phyloP scores from a whole-genome alignment of 2,329 filamentous ascomycete genomes.

The Plectosphaerella plurivora region DNA sequence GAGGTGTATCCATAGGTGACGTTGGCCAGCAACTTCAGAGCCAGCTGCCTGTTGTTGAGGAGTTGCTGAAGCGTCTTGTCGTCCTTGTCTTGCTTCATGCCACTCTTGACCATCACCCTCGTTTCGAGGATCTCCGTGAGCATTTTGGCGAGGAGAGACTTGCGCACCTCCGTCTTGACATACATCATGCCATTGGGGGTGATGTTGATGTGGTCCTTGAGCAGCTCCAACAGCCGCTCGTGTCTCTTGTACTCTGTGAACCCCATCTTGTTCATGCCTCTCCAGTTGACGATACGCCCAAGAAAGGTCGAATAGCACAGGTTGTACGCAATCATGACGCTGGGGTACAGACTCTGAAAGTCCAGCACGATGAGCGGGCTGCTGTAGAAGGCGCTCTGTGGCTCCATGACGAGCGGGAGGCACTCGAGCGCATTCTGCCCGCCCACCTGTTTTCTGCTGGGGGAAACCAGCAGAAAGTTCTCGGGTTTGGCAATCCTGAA shows the following conservation, averaged over 20 bases:
- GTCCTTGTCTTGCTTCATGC: constrained; percentile 90
- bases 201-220: constrained; percentile 85
- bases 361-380: constrained; percentile 88
- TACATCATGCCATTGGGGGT: constrained; percentile 98
- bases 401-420: constrained; percentile 94
- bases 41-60: constrained; percentile 88
- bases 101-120: constrained; percentile 93
- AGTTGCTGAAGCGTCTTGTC: constrained; percentile 82
- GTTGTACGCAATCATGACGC: constrained; percentile 98
- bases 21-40: constrained; percentile 94
- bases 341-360: constrained; percentile 94
- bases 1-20: constrained; percentile 98
- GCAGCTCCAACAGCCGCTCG: constrained; percentile 67
- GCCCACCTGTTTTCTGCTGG: constrained; percentile 86
- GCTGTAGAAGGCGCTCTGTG: constrained; percentile 88
- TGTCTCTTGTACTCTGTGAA: constrained; percentile 82
- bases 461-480: constrained; percentile 86
- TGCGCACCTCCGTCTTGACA: constrained; percentile 76
- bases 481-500: constrained; percentile 97
- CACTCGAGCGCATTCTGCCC: constrained; percentile 93
- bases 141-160: constrained; percentile 93
- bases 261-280: constrained; percentile 91
- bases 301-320: constrained; percentile 98
- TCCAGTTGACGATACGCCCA: constrained; percentile 80
- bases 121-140: constrained; percentile 93